A percentile compares a stretch with the other conserved stretches of the same genome.
These are phyloP conservation scores for Powellomyces hirtus DNA, from an alignment of 192 early-diverging fungal genomes.

Conservation along the genomic window DNA sequence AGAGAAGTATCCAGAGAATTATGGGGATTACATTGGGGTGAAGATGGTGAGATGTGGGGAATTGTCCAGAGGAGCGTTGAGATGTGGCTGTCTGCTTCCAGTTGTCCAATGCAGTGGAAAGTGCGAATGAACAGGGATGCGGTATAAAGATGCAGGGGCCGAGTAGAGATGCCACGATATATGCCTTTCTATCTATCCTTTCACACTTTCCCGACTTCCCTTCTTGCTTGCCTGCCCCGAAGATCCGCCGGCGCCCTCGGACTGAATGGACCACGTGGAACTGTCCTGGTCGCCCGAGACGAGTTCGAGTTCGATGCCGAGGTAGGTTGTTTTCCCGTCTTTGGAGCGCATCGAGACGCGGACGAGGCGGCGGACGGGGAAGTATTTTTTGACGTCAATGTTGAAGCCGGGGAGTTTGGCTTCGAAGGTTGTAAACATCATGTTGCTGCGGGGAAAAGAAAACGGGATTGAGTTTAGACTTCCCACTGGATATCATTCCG, in stretches of 20 bases:
- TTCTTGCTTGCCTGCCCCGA: neutral
- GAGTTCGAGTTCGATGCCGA: constrained; percentile 12
- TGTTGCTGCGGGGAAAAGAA: constrained; percentile 2
- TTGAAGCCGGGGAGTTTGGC: constrained; percentile 23
- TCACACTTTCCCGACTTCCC: neutral
- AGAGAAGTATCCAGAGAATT: no score
- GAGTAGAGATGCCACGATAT: no score
- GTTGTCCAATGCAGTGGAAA: no score
- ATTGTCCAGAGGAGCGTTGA: no score
- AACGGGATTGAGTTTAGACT: neutral
- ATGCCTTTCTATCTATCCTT: no score
- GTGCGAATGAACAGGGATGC: no score
- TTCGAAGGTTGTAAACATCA: constrained; percentile 13
- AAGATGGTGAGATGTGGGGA: no score
- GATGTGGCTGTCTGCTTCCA: no score
- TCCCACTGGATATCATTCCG: no score
- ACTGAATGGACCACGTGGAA: neutral
- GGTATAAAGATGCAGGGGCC: no score
- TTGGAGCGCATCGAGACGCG: constrained; percentile 13
- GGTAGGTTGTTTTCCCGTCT: constrained; percentile 12
- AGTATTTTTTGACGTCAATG: constrained; percentile 29
- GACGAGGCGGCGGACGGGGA: constrained; percentile 3
- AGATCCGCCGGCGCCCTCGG: neutral
- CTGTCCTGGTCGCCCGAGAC: neutral
- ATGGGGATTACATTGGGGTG: no score